These are phyloP conservation scores for Leptodermis oblonga DNA, from an alignment of 257 asterid genomes.

Conservation along the genomic window DNA sequence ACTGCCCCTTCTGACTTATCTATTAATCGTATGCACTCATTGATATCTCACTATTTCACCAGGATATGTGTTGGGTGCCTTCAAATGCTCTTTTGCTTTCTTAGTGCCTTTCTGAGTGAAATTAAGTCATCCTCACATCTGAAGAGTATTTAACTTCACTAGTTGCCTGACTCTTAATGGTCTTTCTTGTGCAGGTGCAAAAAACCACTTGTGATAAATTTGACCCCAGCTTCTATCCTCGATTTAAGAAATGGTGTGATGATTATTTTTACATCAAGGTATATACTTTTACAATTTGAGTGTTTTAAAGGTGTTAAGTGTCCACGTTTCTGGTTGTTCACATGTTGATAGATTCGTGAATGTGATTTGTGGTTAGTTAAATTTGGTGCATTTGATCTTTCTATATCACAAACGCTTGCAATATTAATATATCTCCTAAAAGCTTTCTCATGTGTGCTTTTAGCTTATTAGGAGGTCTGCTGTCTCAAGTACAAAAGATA, in stretches of 20 bases:
- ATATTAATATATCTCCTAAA: background rate
- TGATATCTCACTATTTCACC: no score
- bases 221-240: slow-evolving; percentile 81
- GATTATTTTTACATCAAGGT: slow-evolving; percentile 96
- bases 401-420: background rate
- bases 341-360: background rate
- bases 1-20: no score
- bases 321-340: background rate
- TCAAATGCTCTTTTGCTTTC: no score
- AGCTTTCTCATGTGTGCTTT: background rate
- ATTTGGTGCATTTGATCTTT: background rate
- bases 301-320: background rate
- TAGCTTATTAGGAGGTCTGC: background rate
- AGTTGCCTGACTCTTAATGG: slow-evolving; percentile 5
- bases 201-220: slow-evolving; percentile 89
- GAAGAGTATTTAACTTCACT: no score
- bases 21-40: no score
- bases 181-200: slow-evolving; percentile 58
- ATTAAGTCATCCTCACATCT: no score
- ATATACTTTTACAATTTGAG: background rate
- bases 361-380: background rate
- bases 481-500: background rate
- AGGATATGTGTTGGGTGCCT: no score
- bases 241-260: slow-evolving; percentile 98
- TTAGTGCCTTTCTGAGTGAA: no score